Evolutionary conservation across 805 yeast species (phyloP), one percentile per base, ranked within the genome.

Genomic region (Candida lessepsii): DNA sequence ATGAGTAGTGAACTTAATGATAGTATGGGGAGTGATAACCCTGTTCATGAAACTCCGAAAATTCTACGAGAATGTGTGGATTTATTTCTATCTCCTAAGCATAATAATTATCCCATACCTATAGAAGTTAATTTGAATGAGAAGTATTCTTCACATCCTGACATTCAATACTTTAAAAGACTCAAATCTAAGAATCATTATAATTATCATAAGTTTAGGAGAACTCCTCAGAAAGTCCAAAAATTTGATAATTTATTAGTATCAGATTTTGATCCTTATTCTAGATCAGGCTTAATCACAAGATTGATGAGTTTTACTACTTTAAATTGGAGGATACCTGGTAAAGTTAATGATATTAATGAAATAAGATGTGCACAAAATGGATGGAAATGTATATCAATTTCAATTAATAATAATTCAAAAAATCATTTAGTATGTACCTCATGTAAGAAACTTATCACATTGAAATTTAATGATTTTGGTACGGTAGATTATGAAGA

Each of bases 361-460:
- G 81, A 80, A 38, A 57, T 79, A 24, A 63, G 53, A 21, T 73
- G 80, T 49, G 69, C 80, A 1, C 49, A 71, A 16, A 62, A 70
- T 39, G 84, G 84, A 1, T 79, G 83, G 83, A 57, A 52, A 36
- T 72, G 77, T 45, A 68, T 67, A 11, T 54, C 65, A 6, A 51
- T 60, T 17, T 47, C 61, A 1, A 35, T 44, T 6, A 45, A 45
- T 31, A 49, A 50, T 23, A 45, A 52, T 30, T 41, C 52, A 6
- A 57, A 54, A 40, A 68, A 67, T 45, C 61, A 56, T 31, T 49
- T 69, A 15, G 32, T 57, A 10, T 69, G 74, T 42, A 51, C 63
- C 0, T 49, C 54, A 10, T 69, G 74, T 35, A 52, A 52, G 24
- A 54, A 47, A 19, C 63, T 54, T 29, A 40, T 65, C 4, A 47